These are phyloP conservation scores for Hypoxylon sp. DNA, from an alignment of 2,329 filamentous ascomycete genomes.

Conservation along the genomic window DNA sequence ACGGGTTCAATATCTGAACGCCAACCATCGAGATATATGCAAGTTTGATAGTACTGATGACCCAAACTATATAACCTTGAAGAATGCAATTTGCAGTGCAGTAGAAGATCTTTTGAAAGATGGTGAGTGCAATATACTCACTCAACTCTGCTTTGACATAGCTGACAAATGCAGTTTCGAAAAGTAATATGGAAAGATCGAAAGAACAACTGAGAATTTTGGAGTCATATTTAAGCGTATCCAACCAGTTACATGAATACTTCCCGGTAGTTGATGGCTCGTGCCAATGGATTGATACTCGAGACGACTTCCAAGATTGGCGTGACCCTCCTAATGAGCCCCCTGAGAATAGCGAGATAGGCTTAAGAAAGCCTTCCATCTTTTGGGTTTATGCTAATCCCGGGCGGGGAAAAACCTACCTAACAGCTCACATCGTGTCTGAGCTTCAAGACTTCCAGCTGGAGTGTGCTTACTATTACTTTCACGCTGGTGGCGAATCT, in stretches of 20 bases:
- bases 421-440: constrained; percentile 4
- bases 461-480: constrained; percentile 9
- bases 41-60: constrained; percentile 52
- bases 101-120: constrained; percentile 43
- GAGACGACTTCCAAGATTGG: constrained; percentile 51
- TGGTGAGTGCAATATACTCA: constrained; percentile 21
- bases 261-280: constrained; percentile 50
- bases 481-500: constrained; percentile 4
- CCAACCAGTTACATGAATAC: constrained; percentile 48
- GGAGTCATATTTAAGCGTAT: constrained; percentile 2
- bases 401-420: constrained; percentile 8
- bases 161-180: background rate
- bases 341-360: background rate
- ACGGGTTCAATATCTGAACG: constrained; percentile 47
- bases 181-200: background rate
- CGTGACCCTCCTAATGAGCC: constrained; percentile 26
- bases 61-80: constrained; percentile 49
- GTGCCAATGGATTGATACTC: constrained; percentile 52
- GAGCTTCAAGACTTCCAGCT: constrained; percentile 1
- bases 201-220: constrained; percentile 2
- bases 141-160: background rate
- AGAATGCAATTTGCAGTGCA: constrained; percentile 46
- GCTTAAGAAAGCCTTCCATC: background rate
- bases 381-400: constrained; percentile 14
- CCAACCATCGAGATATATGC: constrained; percentile 54